Evolutionary conservation across 192 early-diverging fungal genomes (phyloP), one percentile per base, ranked within the genome.

Genomic region (Geosiphon pyriformis): DNA sequence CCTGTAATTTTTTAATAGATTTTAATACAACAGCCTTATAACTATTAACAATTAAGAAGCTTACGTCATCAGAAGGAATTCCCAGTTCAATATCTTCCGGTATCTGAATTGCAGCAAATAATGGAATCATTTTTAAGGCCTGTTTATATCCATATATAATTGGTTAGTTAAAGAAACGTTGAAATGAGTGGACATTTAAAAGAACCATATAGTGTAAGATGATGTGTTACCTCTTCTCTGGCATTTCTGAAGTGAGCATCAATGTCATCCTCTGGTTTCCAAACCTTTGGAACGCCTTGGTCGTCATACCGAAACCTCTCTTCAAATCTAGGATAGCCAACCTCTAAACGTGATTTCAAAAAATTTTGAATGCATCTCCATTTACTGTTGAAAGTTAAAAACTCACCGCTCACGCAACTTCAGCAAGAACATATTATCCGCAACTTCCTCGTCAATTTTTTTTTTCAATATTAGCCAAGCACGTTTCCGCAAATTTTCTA

Each of bases 211-310:
- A 6, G 32, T 65, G 0, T 33, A 15, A 11, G 22, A 30, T 2
- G 4, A 51, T 10, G 2, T 11, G 20, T 55, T 74, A 78, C 80
- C 10, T 85, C 83, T 15, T 87, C 82, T 67, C 89, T 82, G 2
- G 95, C 90, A 32, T 70, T 70, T 34, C 84, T 80, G 78, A 93
- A 99, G 61, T 83, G 82, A 22, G 81, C 77, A 72, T 99, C 95
- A 60, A 99, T 96, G 74, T 96, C 94, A 76, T 99, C 97, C 26
- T 86, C 84, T 2, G 94, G 91, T 59, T 85, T 88, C 97, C 97
- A 99, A 31, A 99, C 89, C 46, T 92, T 82, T 20, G 97, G 97
- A 26, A 98, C 72, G 23, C 95, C 97, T 35, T 84, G 72, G 2
- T 90, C 93, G 67, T 97, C 95, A 72, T 99, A 99, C 54, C 95